These are phyloP conservation scores for Theileria sp. DNA, from an alignment of 169 alveolate species.

Conservation along the genomic window DNA sequence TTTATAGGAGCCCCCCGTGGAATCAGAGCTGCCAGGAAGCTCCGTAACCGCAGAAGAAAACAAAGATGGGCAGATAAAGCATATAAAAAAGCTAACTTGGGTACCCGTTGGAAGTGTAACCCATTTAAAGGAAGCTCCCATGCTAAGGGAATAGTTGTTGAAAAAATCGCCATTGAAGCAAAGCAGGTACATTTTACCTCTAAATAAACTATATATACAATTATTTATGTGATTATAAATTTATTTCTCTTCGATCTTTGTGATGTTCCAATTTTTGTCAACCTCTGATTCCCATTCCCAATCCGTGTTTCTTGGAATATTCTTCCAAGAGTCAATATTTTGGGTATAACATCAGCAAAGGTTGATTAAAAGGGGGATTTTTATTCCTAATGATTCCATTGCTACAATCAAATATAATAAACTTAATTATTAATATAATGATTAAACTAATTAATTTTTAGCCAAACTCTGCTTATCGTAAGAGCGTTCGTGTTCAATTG, in stretches of 20 bases:
- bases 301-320: constrained; percentile 62
- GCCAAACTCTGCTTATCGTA: constrained; percentile 99
- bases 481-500: constrained; percentile 98
- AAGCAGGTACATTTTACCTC: constrained; percentile 86
- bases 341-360: constrained; percentile 62
- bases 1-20: constrained; percentile 95
- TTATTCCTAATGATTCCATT: constrained; percentile 3
- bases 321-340: constrained; percentile 57
- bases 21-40: constrained; percentile 96
- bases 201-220: background rate
- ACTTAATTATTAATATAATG: too few relatives aligned
- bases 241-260: background rate
- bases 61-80: constrained; percentile 98
- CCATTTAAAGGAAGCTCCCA: constrained; percentile 98
- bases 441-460: constrained; percentile 29
- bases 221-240: too few relatives aligned
- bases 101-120: constrained; percentile 94
- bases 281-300: constrained; percentile 28
- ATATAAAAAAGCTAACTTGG: constrained; percentile 94
- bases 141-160: constrained; percentile 99
- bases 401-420: constrained; percentile 1
- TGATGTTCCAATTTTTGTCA: background rate
- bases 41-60: constrained; percentile 92
- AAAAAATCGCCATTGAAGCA: constrained; percentile 98
- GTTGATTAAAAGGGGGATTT: constrained; percentile 10